phyloP scores from a whole-genome alignment of 352 stramenopile species.

The Globisporangium mamillatum region DNA sequence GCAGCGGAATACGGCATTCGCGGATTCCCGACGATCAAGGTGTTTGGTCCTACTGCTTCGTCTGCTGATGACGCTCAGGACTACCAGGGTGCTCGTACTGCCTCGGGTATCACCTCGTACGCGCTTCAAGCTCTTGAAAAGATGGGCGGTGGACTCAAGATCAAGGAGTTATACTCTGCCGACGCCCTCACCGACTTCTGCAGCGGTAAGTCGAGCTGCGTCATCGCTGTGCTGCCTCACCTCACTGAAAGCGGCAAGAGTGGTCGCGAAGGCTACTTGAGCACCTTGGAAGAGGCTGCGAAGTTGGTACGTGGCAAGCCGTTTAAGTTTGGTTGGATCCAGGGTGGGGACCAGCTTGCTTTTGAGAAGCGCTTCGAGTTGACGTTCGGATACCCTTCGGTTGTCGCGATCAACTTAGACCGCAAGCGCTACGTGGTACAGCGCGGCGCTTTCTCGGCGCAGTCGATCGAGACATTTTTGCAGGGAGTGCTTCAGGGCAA shows the following conservation, averaged over 20 bases:
- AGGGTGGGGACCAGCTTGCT: conserved; percentile 80
- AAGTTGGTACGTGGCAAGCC: conserved; percentile 88
- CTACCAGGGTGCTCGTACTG: conserved; percentile 88
- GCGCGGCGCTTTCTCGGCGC: conserved; percentile 62
- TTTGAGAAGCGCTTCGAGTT: conserved; percentile 88
- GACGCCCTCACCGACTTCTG: conserved; percentile 79
- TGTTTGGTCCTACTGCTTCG: conserved; percentile 81
- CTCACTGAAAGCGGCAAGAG: conserved; percentile 87
- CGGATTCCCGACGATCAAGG: conserved; percentile 95
- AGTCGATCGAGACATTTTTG: conserved; percentile 75
- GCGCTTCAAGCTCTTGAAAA: conserved; percentile 70
- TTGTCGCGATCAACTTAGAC: conserved; percentile 87
- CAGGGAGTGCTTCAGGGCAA: conserved; percentile 66
- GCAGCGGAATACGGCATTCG: conserved; percentile 84
- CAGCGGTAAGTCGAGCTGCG: conserved; percentile 85
- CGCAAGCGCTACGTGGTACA: conserved; percentile 84
- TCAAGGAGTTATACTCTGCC: conserved; percentile 75
- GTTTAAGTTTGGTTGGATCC: conserved; percentile 91
- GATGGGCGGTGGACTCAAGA: conserved; percentile 67
- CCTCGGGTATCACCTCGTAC: conserved; percentile 77
- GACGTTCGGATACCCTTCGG: conserved; percentile 89
- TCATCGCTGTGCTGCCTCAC: conserved; percentile 87
- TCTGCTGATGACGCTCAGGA: conserved; percentile 60
- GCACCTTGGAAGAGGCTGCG: conserved; percentile 70
- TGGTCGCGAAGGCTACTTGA: conserved; percentile 83